Base-by-base conservation (phyloP, 208 protist species). In the Blastocrithidia nonstop region DNA sequence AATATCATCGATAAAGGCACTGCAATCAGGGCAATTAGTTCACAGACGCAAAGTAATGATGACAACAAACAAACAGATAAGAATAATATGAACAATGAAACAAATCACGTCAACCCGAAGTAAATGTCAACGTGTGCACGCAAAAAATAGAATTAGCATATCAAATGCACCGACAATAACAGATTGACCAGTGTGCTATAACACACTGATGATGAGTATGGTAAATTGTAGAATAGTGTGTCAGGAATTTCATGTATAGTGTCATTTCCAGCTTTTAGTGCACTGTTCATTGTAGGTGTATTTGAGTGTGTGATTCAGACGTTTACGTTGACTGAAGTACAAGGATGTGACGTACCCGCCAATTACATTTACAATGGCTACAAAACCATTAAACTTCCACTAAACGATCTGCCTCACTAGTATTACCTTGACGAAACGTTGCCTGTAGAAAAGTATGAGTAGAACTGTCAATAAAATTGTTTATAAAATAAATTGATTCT, bases 311-410 rank as follows among this genome's bases (percentile, higher is more conserved):
- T 36, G 2, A 77, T 89, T 36, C 72, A 81, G 39, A 58, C 70
- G 1, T 84, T 73, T 50, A 72, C 57, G 25, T 48, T 89, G 23
- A 41, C 47, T 3, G 72, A 84, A 50, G 71, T 80, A 54, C 61
- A 60, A n/a, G 61, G 80, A 4, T 89, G 80, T 57, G 63, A 74
- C 39, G 56, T 55, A 3, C 80, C 80, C 6, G 35, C 51, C 4
- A 64, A 74, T 48, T 89, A 69, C 38, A 44, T 89, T 5, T 89
- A 81, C 54, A 75, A 86, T 25, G 80, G 80, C 8, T 51, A 64
- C 45, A 85, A 83, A 51, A 89, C 80, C 4, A 64, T 89, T 46
- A 60, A 48, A 3, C 48, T 84, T 22, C 54, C 61, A n/a, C n/a
- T n/a, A n/a, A n/a, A n/a, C n/a, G n/a, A n/a, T n/a, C n/a, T n/a